These are phyloP conservation scores for Monosporascus sp. DNA, from an alignment of 2,329 filamentous ascomycete species.

Conservation along the genomic window DNA sequence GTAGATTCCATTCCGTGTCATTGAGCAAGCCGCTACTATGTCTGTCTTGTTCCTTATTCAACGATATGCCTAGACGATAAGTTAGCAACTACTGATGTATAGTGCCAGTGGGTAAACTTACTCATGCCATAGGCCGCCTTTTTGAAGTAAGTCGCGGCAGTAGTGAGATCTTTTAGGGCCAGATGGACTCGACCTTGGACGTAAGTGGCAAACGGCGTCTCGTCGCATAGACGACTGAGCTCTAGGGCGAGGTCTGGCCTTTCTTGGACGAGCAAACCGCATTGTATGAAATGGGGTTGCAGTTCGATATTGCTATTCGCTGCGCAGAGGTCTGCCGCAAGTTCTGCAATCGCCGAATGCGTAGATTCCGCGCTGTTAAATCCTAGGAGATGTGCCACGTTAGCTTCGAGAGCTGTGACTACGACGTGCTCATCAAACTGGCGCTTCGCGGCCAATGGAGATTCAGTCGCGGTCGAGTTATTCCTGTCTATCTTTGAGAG, in stretches of 20 bases:
- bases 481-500: constrained; percentile 36
- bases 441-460: constrained; percentile 32
- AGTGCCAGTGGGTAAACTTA: constrained; percentile 40
- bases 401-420: constrained; percentile 55
- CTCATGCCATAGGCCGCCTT: constrained; percentile 79
- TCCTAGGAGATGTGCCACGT: constrained; percentile 59
- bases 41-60: constrained; percentile 40
- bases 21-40: constrained; percentile 66
- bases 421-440: constrained; percentile 40
- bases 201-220: constrained; percentile 66
- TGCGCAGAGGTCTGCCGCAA: constrained; percentile 61
- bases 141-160: constrained; percentile 71
- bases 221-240: constrained; percentile 49
- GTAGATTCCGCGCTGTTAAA: constrained; percentile 46
- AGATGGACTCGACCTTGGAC: constrained; percentile 78
- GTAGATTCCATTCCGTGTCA: constrained; percentile 64
- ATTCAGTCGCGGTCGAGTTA: constrained; percentile 27
- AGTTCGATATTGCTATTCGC: constrained; percentile 62
- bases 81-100: constrained; percentile 19
- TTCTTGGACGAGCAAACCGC: constrained; percentile 54
- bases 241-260: constrained; percentile 56
- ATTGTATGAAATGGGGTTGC: constrained; percentile 56
- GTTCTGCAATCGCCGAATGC: constrained; percentile 57
- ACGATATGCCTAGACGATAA: constrained; percentile 34
- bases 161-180: constrained; percentile 65